A percentile compares a stretch with the other conserved stretches of the same genome.
Conservation (phyloP, 2,329 filamentous ascomycete genomes). For the Sporothrix pseudoabietina region DNA sequence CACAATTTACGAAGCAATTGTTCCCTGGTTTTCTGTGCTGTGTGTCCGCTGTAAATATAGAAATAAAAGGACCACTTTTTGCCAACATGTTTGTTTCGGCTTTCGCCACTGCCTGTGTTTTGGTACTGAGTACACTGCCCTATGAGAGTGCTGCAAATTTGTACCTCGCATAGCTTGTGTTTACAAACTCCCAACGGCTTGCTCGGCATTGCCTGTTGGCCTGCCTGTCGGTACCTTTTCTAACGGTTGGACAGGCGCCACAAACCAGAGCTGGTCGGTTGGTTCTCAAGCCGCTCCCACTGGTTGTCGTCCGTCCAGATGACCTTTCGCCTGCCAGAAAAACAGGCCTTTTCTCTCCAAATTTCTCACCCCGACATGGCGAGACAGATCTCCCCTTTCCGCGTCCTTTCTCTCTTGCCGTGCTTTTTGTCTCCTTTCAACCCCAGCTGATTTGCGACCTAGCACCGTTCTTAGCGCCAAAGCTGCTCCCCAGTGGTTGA, state of each 20-base stretch:
- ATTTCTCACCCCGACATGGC: not conserved
- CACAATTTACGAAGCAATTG: not conserved
- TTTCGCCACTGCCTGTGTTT: not conserved
- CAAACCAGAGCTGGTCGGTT: not conserved
- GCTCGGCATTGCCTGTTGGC: not conserved
- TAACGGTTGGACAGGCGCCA: not conserved
- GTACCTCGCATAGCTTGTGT: not conserved
- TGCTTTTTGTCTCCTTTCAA: not conserved
- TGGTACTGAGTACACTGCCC: not conserved
- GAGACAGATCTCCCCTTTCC: not conserved
- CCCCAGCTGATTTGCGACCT: conserved; percentile 21
- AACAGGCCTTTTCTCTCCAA: not conserved
- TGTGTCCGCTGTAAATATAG: conserved; percentile 4
- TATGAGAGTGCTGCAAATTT: not conserved
- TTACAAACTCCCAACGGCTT: not conserved
- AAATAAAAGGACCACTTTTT: conserved; percentile 2
- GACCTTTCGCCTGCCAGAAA: not conserved
- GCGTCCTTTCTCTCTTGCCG: not conserved
- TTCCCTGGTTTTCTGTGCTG: not conserved
- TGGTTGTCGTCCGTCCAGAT: not conserved
- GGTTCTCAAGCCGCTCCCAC: not conserved
- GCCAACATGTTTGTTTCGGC: not conserved
- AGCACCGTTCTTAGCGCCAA: conserved; percentile 19
- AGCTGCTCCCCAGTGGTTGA: not conserved
- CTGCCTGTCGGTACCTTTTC: not conserved